Evolutionary conservation across 2,329 filamentous ascomycete genomes (phyloP), one percentile per base, ranked within the genome.

Genomic region (Trichoderma sp.): DNA sequence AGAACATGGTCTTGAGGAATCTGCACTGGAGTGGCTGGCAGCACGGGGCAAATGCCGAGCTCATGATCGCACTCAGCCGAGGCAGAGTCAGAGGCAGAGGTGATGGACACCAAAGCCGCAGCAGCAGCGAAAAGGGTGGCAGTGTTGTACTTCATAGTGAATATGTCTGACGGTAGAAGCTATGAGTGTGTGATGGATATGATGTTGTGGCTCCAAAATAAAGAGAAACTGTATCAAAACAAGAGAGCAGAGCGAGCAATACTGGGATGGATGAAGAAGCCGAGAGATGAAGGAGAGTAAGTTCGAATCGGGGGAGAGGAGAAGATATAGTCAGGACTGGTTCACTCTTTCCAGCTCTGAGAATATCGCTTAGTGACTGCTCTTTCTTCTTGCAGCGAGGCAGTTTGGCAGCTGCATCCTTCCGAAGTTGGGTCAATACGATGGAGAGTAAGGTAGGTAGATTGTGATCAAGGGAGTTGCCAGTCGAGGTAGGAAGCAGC

Each of bases 141-240:
- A 32, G 69, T 32, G 68, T 43, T 50, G 58, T 66, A 67, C 55
- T 74, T 74, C 75, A 76, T 76, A 58, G 53, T 74, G 73, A 59
- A 55, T 59, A 50, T 68, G 11, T 57, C 23, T 61, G 64, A 61
- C 20, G 47, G 30, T 61, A 47, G 17, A 66, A 69, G 62, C 15
- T 39, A 30, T 59, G 50, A 43, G 63, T 57, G 11, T 66, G 34
- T 59, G 59, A 50, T 63, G 72, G 17, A 59, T 63, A 53, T 57
- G 59, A 64, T 64, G 59, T 15, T 63, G 53, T 36, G 58, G 47
- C 47, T 32, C 50, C 34, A 32, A 50, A 28, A 70, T n/a, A 70
- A 62, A 53, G 36, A 47, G n/a, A 64, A 23, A 55, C 66, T 57
- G 47, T 47, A 71, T 71, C 23, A 68, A 59, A 68, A 36, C 63